Conservation (phyloP, 306 rosid genomes). For the Luffa acutangula region DNA sequence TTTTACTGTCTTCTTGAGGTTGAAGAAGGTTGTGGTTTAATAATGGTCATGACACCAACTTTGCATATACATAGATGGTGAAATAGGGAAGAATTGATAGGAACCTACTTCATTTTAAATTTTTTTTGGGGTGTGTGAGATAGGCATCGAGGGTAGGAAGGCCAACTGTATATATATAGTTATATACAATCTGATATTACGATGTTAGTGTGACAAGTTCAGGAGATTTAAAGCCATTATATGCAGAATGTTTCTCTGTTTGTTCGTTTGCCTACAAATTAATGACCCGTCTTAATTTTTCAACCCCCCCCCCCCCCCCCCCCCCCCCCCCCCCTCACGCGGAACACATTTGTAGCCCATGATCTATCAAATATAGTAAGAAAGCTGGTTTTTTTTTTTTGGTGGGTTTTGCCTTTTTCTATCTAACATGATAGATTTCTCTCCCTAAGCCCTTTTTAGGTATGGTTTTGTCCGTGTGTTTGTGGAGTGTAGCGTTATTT, state of each 20-base stretch:
- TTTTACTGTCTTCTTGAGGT: not conserved
- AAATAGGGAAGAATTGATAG: not conserved
- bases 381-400: not conserved
- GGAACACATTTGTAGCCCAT: not conserved
- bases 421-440: not conserved
- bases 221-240: not conserved
- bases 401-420: not conserved
- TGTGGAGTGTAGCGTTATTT: not conserved
- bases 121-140: not conserved
- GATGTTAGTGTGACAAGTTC: not conserved
- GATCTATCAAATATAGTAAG: not conserved
- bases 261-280: not conserved
- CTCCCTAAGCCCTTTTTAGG: not conserved
- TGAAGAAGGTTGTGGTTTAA: not conserved
- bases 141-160: not conserved
- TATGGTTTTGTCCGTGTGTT: not conserved
- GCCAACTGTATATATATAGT: slow-evolving; percentile 4
- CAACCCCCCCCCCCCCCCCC: not conserved
- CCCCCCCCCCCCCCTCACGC: not conserved
- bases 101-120: not conserved
- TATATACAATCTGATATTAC: not conserved
- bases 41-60: not conserved
- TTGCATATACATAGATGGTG: slow-evolving; percentile 1
- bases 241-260: not conserved
- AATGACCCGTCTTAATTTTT: not conserved